Evolutionary conservation across 192 early-diverging fungal species (phyloP), one percentile per base, ranked within the genome.

Genomic region (Coemansia sp.): DNA sequence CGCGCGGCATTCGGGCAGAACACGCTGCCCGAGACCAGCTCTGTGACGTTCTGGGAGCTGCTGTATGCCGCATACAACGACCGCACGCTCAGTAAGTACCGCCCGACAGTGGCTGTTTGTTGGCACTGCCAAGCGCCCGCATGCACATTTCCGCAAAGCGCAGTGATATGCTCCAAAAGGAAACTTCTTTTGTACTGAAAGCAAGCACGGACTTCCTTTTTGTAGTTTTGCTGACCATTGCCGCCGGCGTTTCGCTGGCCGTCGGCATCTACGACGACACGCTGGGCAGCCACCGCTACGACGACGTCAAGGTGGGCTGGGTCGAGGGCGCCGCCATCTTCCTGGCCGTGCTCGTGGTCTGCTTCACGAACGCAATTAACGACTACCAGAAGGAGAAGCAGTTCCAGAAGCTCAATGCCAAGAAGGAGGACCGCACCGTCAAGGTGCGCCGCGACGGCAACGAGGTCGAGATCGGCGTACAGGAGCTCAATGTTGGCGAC

Each of bases 401-500:
- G 71, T 93, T 93, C 77, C 83, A 81, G 56, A 85, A 87, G 67
- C 80, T 91, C 38, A 90, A 91, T 46, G 79, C 82, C 44, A 86
- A 88, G 64, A 89, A 90, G 73, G 89, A 91, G 48, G 87, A 88
- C 67, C 82, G 88, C 48, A 63, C 47, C 0, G 85, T 91, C 57
- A 87, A 86, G 64, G 75, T 80, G 25, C 54, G 87, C 11, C 85
- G 94, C 37, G 81, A 82, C 51, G 91, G 90, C 19, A 64, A 75
- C 16, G 83, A 80, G 48, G 63, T 82, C 21, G 76, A 88, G 49
- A 75, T 98, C 36, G 82, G 85, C 38, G 77, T 88, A 53, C 75
- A 79, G 49, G 86, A 91, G 23, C 46, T 99, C 21, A 80, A 90
- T 51, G 91, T 93, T 19, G 96, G 96, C 16, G 96, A 99, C 57